Percentiles rank a stretch among this genome's conserved stretches.
phyloP scores from a whole-genome alignment of 2,329 filamentous ascomycete genomes.

The Aspergillus sp. region DNA sequence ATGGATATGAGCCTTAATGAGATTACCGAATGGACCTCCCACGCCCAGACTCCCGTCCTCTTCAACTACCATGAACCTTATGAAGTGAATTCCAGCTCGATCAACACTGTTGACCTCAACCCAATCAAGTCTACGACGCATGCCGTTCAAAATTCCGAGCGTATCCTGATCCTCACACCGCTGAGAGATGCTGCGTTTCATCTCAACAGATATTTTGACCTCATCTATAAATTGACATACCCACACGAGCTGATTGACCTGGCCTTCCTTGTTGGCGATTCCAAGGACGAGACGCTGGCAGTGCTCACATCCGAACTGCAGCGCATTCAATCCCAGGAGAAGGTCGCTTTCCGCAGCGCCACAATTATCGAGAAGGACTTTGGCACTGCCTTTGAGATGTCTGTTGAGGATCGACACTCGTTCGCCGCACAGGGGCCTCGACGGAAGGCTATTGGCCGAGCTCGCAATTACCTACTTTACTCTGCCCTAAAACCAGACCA shows the following conservation, averaged over 20 bases:
- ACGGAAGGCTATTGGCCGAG: slow-evolving; percentile 84
- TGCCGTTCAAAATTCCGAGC: slow-evolving; percentile 77
- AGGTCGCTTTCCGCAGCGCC: slow-evolving; percentile 80
- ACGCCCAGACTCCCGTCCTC: slow-evolving; percentile 86
- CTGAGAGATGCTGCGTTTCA: slow-evolving; percentile 83
- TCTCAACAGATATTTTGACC: slow-evolving; percentile 88
- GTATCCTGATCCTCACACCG: slow-evolving; percentile 87
- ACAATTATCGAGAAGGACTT: slow-evolving; percentile 92
- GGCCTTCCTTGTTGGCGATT: slow-evolving; percentile 91
- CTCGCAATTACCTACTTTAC: slow-evolving; percentile 86
- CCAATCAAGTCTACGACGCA: slow-evolving; percentile 76
- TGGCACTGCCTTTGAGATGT: slow-evolving; percentile 70
- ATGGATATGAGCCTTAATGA: slow-evolving; percentile 95
- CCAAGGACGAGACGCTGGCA: slow-evolving; percentile 86
- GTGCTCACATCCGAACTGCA: slow-evolving; percentile 81
- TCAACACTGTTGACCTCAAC: slow-evolving; percentile 82
- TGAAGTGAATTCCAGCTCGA: slow-evolving; percentile 76
- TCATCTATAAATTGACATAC: slow-evolving; percentile 85
- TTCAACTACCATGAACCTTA: slow-evolving; percentile 94
- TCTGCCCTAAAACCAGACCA: slow-evolving; percentile 87
- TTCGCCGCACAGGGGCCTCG: slow-evolving; percentile 87
- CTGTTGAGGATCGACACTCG: slow-evolving; percentile 77
- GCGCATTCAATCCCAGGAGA: slow-evolving; percentile 78
- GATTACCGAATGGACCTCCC: slow-evolving; percentile 82
- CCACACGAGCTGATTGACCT: slow-evolving; percentile 94